Base-by-base conservation (phyloP, 768 basidiomycete genomes). In the Suillus discolor region DNA sequence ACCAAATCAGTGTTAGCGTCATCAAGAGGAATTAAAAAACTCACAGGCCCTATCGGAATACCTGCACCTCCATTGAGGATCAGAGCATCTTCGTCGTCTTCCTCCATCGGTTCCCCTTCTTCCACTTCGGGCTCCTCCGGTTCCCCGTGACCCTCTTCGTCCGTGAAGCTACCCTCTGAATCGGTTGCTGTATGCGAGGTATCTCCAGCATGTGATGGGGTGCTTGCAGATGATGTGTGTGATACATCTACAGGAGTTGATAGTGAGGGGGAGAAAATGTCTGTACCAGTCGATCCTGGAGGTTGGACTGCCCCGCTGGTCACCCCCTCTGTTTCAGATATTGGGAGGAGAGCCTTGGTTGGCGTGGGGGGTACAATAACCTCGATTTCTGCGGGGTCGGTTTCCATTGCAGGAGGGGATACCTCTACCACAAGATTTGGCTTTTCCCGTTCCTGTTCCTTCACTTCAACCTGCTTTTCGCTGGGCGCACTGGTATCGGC, bases 41-140 rank as follows among this genome's bases (percentile, higher is more conserved):
- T 75, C 77, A 97, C 96, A 57, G 93, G 89, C 42, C 96, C 96
- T 49, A 95, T 85, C 25, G 97, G 97, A 65, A 99, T 98, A 42
- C 97, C 97, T 65, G 93, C 91, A 13, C 97, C 97, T 49, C 96
- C 96, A 63, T 90, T 91, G 79, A 89, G 83, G 68, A 97, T 96
- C 63, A 98, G 82, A 68, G 89, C 83, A 69, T 95, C 93, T 75
- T 97, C 96, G 65, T 97, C 95, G 66, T 97, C 95, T 61, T 78
- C 75, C 72, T 97, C 93, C 65, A 85, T 83, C 54, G 87, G 86
- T 62, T 87, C 86, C 28, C 85, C 78, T 39, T 80, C 78, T 61
- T 92, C 86, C 57, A 83, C 78, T 38, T 91, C 86, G 63, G 87
- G 85, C 66, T 92, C 88, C 69, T 91, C 90, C 6, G 87, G 88